Conservation (phyloP, 305 asterid species). For the Caryopteris hybrid region DNA sequence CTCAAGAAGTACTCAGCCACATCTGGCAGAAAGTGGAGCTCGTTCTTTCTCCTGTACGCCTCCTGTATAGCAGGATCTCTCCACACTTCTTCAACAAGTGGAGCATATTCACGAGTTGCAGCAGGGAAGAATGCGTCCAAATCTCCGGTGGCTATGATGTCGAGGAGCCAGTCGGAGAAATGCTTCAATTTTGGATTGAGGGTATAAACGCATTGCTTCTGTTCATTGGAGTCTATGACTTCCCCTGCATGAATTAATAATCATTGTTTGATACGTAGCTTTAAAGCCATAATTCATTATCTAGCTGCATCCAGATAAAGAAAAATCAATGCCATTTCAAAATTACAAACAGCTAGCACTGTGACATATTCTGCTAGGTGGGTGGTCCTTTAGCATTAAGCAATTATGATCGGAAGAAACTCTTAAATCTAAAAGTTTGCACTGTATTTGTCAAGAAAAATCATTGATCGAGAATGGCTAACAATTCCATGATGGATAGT, state of each 20-base stretch:
- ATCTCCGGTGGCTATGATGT: conserved; percentile 82
- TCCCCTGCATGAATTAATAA: conserved; percentile 30
- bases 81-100: conserved; percentile 85
- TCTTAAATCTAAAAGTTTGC: no score
- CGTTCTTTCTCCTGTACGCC: conserved; percentile 65
- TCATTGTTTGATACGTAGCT: no score
- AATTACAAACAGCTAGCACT: no score
- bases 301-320: no score
- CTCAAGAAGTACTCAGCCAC: conserved; percentile 75
- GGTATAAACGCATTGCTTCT: conserved; percentile 49
- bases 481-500: no score
- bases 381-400: no score
- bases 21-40: conserved; percentile 77
- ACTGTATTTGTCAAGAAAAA: no score
- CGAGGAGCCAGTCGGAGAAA: conserved; percentile 80
- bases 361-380: no score
- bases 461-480: no score
- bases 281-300: no score
- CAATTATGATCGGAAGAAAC: no score
- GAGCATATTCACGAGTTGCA: conserved; percentile 86
- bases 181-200: conserved; percentile 66
- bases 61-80: conserved; percentile 76
- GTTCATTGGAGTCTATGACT: conserved; percentile 33
- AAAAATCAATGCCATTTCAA: no score
- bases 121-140: conserved; percentile 87